Base-by-base conservation (phyloP, 768 basidiomycete genomes). In the Boletus reticulatus region DNA sequence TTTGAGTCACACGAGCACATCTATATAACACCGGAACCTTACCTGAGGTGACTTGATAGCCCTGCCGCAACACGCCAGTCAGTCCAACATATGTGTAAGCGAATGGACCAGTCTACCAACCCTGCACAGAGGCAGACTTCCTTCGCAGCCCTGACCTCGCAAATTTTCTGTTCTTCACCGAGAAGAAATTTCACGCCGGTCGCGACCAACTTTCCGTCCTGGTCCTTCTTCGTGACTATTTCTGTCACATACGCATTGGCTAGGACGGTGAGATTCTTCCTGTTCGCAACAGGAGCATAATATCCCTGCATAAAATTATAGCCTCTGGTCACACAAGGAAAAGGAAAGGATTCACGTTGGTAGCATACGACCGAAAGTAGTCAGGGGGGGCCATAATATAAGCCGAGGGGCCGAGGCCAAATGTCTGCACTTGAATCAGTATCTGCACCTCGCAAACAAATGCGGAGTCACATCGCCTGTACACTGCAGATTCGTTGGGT, bases 41-140 rank as follows among this genome's bases (percentile, higher is more conserved):
- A 51, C 50, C 12, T 51, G 51, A 29, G 51, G 51, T 4, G 51
- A 44, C 20, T 52, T 52, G 12, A 45, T 37, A 6, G 51, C n/a
- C 22, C 51, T 52, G 36, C 12, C 43, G 36, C 27, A 27, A 45
- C 22, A 31, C 32, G 29, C 4, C 29, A 8, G 36, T 52, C n/a
- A 52, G 51, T 41, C 12, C n/a, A n/a, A n/a, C n/a, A n/a, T 17
- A 6, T 13, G 19, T 12, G 16, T 4, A 19, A 43, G 4, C 24
- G 32, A 44, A 45, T 16, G 34, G 4, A 44, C 14, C 6, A 13
- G 22, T 1, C 16, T 14, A 27, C 41, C 42, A 11, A 52, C 51
- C 51, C 43, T 38, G 51, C 51, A 20, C 34, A 52, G 17, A 52
- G 34, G 36, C 51, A 52, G 8, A 52, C 51, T 20, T 52, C 43